Conservation (phyloP, 495 filamentous ascomycete species). For the Parathielavia appendiculata region DNA sequence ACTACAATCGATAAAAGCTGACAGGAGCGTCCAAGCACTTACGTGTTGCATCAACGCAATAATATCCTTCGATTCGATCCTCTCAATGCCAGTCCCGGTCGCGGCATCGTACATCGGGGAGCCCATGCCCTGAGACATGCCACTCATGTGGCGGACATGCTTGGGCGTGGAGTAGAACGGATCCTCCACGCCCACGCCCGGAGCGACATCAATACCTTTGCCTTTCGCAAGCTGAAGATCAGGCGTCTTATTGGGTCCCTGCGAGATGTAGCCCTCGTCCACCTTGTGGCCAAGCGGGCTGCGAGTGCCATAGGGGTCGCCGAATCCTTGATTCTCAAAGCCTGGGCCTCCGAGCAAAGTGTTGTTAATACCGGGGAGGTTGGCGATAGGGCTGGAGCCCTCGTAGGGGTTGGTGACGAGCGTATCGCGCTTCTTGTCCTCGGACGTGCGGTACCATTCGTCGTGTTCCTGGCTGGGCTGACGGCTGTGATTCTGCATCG, state of each 20-base stretch:
- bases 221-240: conserved; percentile 44
- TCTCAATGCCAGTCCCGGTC: conserved; percentile 82
- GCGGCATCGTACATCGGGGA: conserved; percentile 88
- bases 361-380: conserved; percentile 46
- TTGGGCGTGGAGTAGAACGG: conserved; percentile 53
- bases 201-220: conserved; percentile 54
- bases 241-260: conserved; percentile 67
- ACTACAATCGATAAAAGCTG: conserved; percentile 3
- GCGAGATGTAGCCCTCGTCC: conserved; percentile 91
- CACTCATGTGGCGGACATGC: conserved; percentile 71
- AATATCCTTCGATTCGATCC: conserved; percentile 95
- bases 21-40: conserved; percentile 33
- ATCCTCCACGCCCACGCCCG: conserved; percentile 51
- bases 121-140: conserved; percentile 83
- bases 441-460: conserved; percentile 51
- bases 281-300: conserved; percentile 44
- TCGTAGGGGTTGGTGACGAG: conserved; percentile 56
- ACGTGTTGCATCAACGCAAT: conserved; percentile 96
- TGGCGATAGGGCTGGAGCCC: conserved; percentile 48
- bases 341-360: conserved; percentile 39
- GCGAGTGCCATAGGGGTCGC: conserved; percentile 40
- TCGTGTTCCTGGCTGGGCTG: conserved; percentile 48
- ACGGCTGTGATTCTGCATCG: conserved; percentile 43
- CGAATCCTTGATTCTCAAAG: conserved; percentile 34
- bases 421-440: conserved; percentile 52